Conservation (phyloP, 2,329 filamentous ascomycete species). For the Stylonectria norvegica region DNA sequence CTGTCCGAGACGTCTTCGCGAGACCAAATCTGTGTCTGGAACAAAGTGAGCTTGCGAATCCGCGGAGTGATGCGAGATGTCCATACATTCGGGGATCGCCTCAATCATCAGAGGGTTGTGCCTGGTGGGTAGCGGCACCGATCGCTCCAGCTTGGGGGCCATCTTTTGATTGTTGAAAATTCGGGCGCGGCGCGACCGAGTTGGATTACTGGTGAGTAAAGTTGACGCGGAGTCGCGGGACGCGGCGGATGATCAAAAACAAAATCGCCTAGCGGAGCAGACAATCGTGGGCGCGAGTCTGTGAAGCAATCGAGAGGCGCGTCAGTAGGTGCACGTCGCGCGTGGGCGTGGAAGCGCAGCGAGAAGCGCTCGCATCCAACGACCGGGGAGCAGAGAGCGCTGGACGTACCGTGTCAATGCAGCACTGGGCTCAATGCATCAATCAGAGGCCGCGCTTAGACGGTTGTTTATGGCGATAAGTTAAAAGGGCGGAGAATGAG, state of each 20-base stretch:
- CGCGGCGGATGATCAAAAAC: conserved; percentile 3
- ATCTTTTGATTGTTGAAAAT: conserved; percentile 31
- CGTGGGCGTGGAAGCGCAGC: conserved; percentile 4
- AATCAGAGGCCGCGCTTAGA: conserved; percentile 8
- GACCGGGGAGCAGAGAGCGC: background rate
- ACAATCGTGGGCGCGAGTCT: conserved; percentile 8
- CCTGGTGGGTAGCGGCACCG: conserved; percentile 56
- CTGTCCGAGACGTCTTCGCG: conserved; percentile 84
- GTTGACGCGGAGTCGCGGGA: conserved; percentile 16
- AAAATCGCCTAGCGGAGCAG: conserved; percentile 13
- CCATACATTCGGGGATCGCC: conserved; percentile 60
- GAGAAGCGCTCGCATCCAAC: background rate
- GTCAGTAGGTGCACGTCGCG: conserved; percentile 15
- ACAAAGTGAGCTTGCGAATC: conserved; percentile 24
- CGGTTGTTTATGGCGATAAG: no score
- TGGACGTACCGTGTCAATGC: conserved; percentile 27
- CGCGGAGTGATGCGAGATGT: conserved; percentile 6
- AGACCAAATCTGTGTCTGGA: conserved; percentile 69
- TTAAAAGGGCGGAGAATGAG: conserved; percentile 8
- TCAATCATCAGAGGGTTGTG: conserved; percentile 66
- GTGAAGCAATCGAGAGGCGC: conserved; percentile 7
- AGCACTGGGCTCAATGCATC: conserved; percentile 23
- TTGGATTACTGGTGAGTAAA: conserved; percentile 13
- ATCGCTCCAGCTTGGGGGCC: conserved; percentile 36
- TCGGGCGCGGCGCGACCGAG: conserved; percentile 22